Evolutionary conservation across 805 yeast genomes (phyloP).

Genomic region (Candida ovalis): DNA sequence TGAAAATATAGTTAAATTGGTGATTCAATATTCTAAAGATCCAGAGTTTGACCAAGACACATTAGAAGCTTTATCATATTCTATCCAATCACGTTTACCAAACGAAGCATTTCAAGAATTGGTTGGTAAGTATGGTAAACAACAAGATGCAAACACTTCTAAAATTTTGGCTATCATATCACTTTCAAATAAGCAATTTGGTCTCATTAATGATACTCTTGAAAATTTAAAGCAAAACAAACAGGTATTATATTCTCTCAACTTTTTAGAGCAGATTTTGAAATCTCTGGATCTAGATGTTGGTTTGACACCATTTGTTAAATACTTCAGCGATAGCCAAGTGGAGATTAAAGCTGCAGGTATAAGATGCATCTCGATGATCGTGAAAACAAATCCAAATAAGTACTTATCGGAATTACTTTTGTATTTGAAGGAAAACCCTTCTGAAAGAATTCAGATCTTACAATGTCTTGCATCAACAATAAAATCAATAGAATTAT

Average conservation of each 20-base stretch:
- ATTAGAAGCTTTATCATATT: slow-evolving; percentile 14
- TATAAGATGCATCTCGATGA: slow-evolving; percentile 50
- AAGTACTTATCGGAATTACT: slow-evolving; percentile 39
- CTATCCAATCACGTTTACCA: slow-evolving; percentile 12
- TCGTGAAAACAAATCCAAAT: slow-evolving; percentile 38
- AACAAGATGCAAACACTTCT: slow-evolving; percentile 23
- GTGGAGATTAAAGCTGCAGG: slow-evolving; percentile 43
- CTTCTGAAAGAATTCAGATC: slow-evolving; percentile 1
- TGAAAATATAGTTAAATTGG: slow-evolving; percentile 8
- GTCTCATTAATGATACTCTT: slow-evolving; percentile 20
- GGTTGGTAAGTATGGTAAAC: slow-evolving; percentile 17
- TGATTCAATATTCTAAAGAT: slow-evolving; percentile 15
- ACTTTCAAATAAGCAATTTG: slow-evolving; percentile 32
- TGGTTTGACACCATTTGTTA: slow-evolving; percentile 35
- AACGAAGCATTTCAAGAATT: slow-evolving; percentile 11
- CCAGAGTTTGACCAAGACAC: slow-evolving; percentile 18
- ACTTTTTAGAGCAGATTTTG: slow-evolving; percentile 50
- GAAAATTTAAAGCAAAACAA: slow-evolving; percentile 16
- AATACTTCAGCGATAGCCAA: slow-evolving; percentile 24
- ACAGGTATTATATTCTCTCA: slow-evolving; percentile 29
- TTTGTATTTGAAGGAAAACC: slow-evolving; percentile 11
- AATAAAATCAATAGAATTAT: slow-evolving; percentile 7
- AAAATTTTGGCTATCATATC: slow-evolving; percentile 32
- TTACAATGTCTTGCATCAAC: slow-evolving; percentile 10
- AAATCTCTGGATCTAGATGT: slow-evolving; percentile 31